These are phyloP conservation scores for Sporisorium reilianum DNA, from an alignment of 1,284 basidiomycete genomes.

Conservation along the genomic window DNA sequence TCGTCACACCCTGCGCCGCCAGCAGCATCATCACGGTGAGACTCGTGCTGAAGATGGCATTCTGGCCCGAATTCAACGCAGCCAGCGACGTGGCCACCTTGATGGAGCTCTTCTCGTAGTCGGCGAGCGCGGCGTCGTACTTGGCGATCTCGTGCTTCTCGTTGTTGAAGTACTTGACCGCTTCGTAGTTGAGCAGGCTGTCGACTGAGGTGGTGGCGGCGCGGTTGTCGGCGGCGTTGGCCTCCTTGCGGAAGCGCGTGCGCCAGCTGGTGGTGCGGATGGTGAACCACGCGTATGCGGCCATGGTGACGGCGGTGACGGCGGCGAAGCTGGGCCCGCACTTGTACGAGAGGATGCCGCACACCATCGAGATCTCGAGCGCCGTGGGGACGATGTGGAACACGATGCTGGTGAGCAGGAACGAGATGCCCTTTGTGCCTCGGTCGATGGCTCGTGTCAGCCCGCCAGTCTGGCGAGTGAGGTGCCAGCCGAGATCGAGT, in stretches of 20 bases:
- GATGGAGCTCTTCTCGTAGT: conserved; percentile 90
- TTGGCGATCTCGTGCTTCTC: conserved; percentile 89
- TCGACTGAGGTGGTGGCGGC: conserved; percentile 94
- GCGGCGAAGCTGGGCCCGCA: conserved; percentile 97
- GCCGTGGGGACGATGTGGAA: conserved; percentile 97
- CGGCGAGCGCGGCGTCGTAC: conserved; percentile 88
- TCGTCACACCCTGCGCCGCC: conserved; percentile 91
- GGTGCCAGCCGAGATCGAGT: conserved; percentile 91
- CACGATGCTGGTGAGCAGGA: conserved; percentile 90
- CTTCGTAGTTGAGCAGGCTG: conserved; percentile 96
- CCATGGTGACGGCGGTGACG: conserved; percentile 86
- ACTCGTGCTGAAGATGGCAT: conserved; percentile 92
- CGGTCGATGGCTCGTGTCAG: conserved; percentile 95
- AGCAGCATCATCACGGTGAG: conserved; percentile 96
- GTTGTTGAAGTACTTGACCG: conserved; percentile 99
- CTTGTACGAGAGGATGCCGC: conserved; percentile 95
- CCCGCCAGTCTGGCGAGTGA: conserved; percentile 93
- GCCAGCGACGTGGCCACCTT: conserved; percentile 96
- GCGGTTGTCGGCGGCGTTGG: conserved; percentile 95
- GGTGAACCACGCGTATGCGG: conserved; percentile 95
- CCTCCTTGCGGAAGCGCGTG: conserved; percentile 91
- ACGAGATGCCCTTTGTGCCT: conserved; percentile 97
- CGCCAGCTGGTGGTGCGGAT: conserved; percentile 96
- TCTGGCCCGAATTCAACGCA: conserved; percentile 94
- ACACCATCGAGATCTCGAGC: conserved; percentile 94